Evolutionary conservation across 257 asterid genomes (phyloP), one percentile per base, ranked within the genome.

Genomic region (Datura wrightii): DNA sequence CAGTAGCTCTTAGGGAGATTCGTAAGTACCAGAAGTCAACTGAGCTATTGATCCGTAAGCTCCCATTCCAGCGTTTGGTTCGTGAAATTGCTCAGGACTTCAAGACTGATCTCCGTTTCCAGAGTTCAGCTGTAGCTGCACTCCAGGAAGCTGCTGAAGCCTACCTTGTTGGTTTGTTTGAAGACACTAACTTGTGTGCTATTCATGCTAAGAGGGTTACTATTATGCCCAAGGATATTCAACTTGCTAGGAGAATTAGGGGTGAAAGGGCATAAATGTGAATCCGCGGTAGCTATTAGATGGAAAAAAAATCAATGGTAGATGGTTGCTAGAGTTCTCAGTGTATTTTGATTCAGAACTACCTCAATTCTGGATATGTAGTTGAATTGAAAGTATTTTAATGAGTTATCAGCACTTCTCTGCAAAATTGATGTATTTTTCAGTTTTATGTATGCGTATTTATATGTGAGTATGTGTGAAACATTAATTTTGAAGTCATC

Each of bases 81-180:
- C 87, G 91, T 39, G 91, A 89, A 83, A 87, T 89, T 19, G 91
- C 91, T 3, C 90, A 89, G 79, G 91, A 89, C 10, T 89, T 89
- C 85, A 89, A 89, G 86, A 89, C 89, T 0, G 90, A 89, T 83
- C 83, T 89, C 56, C 76, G 89, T 83, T 89, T 89, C 60, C 89
- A 89, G 85, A 89, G 89, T 70, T 82, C 88, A 1, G 88, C 91
- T 3, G 89, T 86, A 5, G 86, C 86, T 7, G 88, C 90, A 6
- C 71, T 87, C 10, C 87, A 88, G 85, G 90, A 88, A 82, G 89
- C 90, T 18, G 90, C 89, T 3, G 87, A 86, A 80, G 89, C 88
- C 1, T 86, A 86, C 55, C 60, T 88, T 10, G 89, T 84, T 3
- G 91, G 91, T 0, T 79, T 88, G 37, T 86, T 88, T 69, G 89